A percentile compares a stretch with the other conserved stretches of the same genome.
These are phyloP conservation scores for Verticillium isaacii DNA, from an alignment of 2,329 filamentous ascomycete species.

Conservation along the genomic window DNA sequence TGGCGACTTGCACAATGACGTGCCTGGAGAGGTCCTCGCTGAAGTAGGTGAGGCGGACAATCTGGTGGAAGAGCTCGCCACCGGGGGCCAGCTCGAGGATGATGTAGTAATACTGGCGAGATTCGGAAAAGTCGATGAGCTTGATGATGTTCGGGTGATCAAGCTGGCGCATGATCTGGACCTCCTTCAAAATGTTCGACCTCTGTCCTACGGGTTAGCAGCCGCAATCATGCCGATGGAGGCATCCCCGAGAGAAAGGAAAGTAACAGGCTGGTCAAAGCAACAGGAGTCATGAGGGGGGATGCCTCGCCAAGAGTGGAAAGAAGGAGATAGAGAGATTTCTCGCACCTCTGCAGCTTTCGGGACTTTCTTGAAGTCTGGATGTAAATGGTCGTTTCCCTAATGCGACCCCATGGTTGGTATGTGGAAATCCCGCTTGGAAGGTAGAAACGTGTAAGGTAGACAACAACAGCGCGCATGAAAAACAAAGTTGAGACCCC, in stretches of 20 bases:
- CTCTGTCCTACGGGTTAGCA: conserved; percentile 51
- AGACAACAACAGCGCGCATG: conserved; percentile 18
- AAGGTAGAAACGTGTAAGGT: conserved; percentile 14
- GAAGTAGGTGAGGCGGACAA: conserved; percentile 96
- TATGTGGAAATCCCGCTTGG: conserved; percentile 27
- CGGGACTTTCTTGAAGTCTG: conserved; percentile 90
- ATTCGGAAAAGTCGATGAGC: conserved; percentile 90
- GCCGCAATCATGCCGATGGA: conserved; percentile 12
- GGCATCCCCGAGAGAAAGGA: conserved; percentile 13
- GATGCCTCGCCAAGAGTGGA: conserved; percentile 20
- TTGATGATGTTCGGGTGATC: conserved; percentile 96
- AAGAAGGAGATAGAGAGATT: conserved; percentile 31
- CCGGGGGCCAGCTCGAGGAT: conserved; percentile 91
- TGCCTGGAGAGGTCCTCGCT: conserved; percentile 93
- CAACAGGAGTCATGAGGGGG: conserved; percentile 19
- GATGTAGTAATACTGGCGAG: conserved; percentile 94
- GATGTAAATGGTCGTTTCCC: conserved; percentile 90
- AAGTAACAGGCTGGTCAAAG: conserved; percentile 15
- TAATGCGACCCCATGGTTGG: conserved; percentile 56
- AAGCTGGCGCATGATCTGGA: conserved; percentile 96
- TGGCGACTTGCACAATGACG: conserved; percentile 92
- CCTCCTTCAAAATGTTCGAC: conserved; percentile 96
- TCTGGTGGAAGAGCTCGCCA: conserved; percentile 96
- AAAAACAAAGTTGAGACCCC: conserved; percentile 15
- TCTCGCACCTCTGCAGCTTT: conserved; percentile 95